These are phyloP conservation scores for Phragmites australis DNA, from an alignment of 176 grass and related monocot genomes.

Conservation along the genomic window DNA sequence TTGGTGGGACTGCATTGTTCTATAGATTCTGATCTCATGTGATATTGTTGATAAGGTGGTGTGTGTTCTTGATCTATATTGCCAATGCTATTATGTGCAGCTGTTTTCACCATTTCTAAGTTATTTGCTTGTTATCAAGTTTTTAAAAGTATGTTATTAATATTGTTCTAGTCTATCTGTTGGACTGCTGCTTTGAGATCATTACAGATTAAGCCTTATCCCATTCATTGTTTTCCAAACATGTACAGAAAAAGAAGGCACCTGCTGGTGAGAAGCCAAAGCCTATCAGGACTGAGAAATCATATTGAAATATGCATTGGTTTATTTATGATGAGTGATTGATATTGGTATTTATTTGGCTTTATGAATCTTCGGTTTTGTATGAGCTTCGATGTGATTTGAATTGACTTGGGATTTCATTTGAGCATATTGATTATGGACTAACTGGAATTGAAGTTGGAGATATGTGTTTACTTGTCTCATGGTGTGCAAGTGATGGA, in stretches of 20 bases:
- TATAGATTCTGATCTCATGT: not conserved
- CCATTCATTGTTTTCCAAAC: conserved; percentile 10
- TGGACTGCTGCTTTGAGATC: not conserved
- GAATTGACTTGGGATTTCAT: too few relatives aligned
- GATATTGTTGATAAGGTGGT: not conserved
- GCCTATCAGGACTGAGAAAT: conserved; percentile 58
- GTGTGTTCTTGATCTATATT: not conserved
- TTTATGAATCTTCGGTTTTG: too few relatives aligned
- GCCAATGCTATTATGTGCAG: not conserved
- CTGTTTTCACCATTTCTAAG: not conserved
- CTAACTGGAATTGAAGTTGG: too few relatives aligned
- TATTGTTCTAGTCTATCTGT: not conserved
- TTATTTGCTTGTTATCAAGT: not conserved
- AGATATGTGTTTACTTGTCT: too few relatives aligned
- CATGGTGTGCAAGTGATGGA: too few relatives aligned
- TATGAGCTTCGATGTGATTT: too few relatives aligned
- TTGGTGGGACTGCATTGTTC: not conserved
- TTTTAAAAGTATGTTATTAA: not conserved
- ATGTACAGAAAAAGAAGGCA: conserved; percentile 61
- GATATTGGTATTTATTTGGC: too few relatives aligned
- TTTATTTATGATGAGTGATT: too few relatives aligned
- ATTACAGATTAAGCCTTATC: not conserved
- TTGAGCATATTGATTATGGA: too few relatives aligned
- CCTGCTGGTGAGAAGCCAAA: conserved; percentile 63
- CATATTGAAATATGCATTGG: too few relatives aligned